Conservation (phyloP, 2,329 filamentous ascomycete species). For the Hymenoscyphus fraxineus region DNA sequence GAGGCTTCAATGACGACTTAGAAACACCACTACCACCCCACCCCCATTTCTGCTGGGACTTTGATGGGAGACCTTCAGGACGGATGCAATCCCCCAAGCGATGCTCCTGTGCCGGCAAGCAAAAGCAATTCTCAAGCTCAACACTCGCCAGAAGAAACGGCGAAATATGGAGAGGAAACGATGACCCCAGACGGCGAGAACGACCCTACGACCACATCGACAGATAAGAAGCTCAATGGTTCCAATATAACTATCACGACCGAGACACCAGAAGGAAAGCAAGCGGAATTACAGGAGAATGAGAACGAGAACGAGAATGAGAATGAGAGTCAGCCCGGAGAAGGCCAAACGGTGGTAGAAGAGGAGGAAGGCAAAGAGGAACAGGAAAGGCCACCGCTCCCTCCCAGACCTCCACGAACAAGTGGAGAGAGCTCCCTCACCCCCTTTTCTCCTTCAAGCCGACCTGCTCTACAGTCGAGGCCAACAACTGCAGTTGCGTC, state of each 20-base stretch:
- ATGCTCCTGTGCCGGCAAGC: constrained; percentile 22
- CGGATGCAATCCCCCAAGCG: constrained; percentile 9
- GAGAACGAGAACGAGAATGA: neutral
- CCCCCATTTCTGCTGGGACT: constrained; percentile 12
- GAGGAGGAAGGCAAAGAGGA: constrained; percentile 28
- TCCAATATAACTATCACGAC: constrained; percentile 3
- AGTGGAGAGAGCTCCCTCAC: constrained; percentile 18
- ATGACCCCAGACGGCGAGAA: constrained; percentile 25
- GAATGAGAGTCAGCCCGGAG: neutral
- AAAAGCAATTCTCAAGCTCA: constrained; percentile 12
- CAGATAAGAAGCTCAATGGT: constrained; percentile 3
- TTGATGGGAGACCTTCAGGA: constrained; percentile 24
- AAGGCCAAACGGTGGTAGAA: neutral
- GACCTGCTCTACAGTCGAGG: constrained; percentile 49
- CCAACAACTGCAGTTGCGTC: constrained; percentile 83
- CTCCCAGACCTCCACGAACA: constrained; percentile 39
- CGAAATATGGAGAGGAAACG: constrained; percentile 24
- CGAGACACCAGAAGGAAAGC: neutral
- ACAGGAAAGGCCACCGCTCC: constrained; percentile 42
- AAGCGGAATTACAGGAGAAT: neutral
- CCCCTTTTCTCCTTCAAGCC: constrained; percentile 27
- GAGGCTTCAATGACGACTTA: neutral
- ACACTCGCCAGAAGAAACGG: neutral
- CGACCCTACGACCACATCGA: constrained; percentile 14
- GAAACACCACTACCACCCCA: neutral